These are phyloP conservation scores for Colletotrichum acutatum DNA, from an alignment of 2,329 filamentous ascomycete species.

Conservation along the genomic window DNA sequence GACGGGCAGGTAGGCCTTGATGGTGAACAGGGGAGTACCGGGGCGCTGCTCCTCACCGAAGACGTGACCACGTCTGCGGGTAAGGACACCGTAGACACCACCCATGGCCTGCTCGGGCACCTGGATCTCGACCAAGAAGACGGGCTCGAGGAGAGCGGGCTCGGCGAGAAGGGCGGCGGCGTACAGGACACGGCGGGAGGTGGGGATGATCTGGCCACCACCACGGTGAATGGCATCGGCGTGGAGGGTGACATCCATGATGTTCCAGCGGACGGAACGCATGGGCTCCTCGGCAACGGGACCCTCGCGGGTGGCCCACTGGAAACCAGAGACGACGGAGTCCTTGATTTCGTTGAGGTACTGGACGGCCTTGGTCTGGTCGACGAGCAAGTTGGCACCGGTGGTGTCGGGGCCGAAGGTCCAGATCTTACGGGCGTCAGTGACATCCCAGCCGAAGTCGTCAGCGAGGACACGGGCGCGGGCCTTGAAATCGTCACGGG, in stretches of 20 bases:
- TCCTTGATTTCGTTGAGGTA: conserved; percentile 99
- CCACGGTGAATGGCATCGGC: conserved; percentile 99
- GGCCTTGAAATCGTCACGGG: conserved; percentile 98
- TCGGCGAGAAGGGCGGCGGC: conserved; percentile 91
- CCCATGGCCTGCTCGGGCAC: conserved; percentile 99
- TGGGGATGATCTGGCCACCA: conserved; percentile 98
- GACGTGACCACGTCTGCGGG: conserved; percentile 97
- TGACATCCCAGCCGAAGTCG: conserved; percentile 99
- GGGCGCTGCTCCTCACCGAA: conserved; percentile 98
- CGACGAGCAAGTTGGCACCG: conserved; percentile 97
- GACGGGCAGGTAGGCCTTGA: conserved; percentile 97
- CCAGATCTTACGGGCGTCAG: conserved; percentile 99
- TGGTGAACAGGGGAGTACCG: conserved; percentile 98
- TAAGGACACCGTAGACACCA: conserved; percentile 99
- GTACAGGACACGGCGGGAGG: conserved; percentile 96
- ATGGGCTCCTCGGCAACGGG: conserved; percentile 98
- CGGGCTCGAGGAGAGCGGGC: conserved; percentile 92
- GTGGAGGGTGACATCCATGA: conserved; percentile 99
- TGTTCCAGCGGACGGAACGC: conserved; percentile 97
- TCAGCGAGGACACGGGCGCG: conserved; percentile 96
- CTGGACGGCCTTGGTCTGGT: conserved; percentile 99
- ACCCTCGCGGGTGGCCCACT: conserved; percentile 98
- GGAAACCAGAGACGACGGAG: conserved; percentile 99
- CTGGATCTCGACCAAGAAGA: conserved; percentile 99
- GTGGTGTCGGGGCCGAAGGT: conserved; percentile 98